Evolutionary conservation across 257 asterid species (phyloP), one percentile per base, ranked within the genome.

Genomic region (Haberlea rhodopensis): DNA sequence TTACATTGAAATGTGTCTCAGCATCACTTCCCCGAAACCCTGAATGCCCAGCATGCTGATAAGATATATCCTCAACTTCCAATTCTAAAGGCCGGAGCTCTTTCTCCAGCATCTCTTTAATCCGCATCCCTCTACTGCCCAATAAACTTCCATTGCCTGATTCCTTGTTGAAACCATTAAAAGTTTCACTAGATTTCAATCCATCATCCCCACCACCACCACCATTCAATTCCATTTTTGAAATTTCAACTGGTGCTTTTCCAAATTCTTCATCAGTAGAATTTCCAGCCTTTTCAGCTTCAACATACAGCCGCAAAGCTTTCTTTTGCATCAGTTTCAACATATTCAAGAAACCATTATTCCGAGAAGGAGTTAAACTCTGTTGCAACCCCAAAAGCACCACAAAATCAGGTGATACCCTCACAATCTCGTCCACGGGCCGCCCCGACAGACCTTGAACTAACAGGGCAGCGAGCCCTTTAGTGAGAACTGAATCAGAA

Each of bases 341-440:
- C 95, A 88, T 91, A 83, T 90, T 90, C 88, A 87, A 83, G 78
- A 90, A 87, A 59, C 95, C 95, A 76, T 87, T 87, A 73, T 85
- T 87, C 81, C 94, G 79, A 46, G 94, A 84, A 63, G 90, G 88
- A 23, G 91, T 87, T 66, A 85, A 70, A 53, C 91, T 85, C 66
- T 85, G 91, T 43, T 90, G 88, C 81, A 90, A 66, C 43, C 97
- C 97, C 62, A 90, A 74, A 67, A 81, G 94, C 71, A 76, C 72
- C 48, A 20, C 90, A 67, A 90, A 90, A 82, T 90, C 90, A 52
- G 95, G 97, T 4, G 91, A 78, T 10, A 87, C 90, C 80, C 80
- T 74, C 15, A 85, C 67, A 74, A 90, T 80, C 77, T 87, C 94
- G 27, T 79, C 83, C n/a, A 85, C 84, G 0, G 91, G 83, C 53